Base-by-base conservation (phyloP, 106 monocot species). In the Dendrobium officinale region DNA sequence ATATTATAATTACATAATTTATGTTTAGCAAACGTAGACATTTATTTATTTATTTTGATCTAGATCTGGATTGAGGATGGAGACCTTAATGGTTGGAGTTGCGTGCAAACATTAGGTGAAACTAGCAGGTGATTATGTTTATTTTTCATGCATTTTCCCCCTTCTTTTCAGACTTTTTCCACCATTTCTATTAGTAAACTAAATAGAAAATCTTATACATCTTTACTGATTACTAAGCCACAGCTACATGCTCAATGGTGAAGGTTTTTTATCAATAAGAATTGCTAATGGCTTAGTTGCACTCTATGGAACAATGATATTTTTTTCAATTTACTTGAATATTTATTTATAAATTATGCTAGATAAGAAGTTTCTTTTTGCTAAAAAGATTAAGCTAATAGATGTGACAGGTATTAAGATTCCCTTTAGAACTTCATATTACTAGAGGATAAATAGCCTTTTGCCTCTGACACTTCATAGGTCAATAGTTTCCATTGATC, bases 51-150 rank as follows among this genome's bases (percentile, higher is more conserved):
- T 26, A 26, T 26, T 49, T 54, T 18, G 73, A 80, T 55, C 40
- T 82, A 93, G 98, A 86, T 99, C 19, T 99, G 98, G 98, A 86
- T 86, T 79, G 96, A 89, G 67, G 95, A 94, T 77, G 91, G 81
- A 42, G 98, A 95, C 47, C 79, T 73, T 83, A 92, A 95, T 81
- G 98, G 95, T 86, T 99, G 98, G 98, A 79, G 86, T 81, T 99
- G 95, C 80, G 91, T 88, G 61, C 98, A 91, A 83, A 95, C 93
- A 44, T 78, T 99, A 87, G 80, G 61, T 58, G 89, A 93, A 90
- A 75, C 86, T 20, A 83, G 80, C 80, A 88, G 89, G 92, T 95
- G 72, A 18, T 73, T 42, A 4, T 26, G 43, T 42, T 72, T 31
- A 5, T 74, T 9, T 49, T 17, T 22, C 2, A 48, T 15, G 13